Conservation (phyloP, 495 filamentous ascomycete species). For the Aspergillus indologenus region DNA sequence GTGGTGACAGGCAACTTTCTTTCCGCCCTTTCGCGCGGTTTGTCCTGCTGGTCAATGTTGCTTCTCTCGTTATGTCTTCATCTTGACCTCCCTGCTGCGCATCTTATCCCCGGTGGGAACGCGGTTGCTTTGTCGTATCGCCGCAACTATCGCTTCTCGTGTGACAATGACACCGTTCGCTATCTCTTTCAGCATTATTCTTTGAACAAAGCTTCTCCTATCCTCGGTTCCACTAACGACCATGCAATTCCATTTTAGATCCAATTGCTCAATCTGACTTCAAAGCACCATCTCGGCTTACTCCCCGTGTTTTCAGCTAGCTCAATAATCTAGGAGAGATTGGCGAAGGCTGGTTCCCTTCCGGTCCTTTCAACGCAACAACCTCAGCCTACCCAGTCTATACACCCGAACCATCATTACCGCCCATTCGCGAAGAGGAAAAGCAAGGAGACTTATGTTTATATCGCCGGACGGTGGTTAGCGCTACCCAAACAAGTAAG, state of each 20-base stretch:
- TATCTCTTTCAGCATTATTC: conserved; percentile 3
- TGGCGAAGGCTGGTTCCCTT: conserved; percentile 27
- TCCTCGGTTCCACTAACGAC: conserved; percentile 17
- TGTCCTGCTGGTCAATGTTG: neutral
- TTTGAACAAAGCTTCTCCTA: neutral
- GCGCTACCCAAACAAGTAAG: neutral
- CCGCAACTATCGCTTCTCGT: neutral
- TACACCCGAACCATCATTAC: neutral
- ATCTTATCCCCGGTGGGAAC: neutral
- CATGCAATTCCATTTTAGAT: conserved; percentile 15
- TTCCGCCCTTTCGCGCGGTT: neutral
- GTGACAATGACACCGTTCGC: neutral
- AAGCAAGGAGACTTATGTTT: neutral
- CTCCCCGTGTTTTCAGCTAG: neutral
- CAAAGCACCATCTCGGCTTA: neutral
- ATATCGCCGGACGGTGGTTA: neutral
- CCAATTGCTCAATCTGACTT: conserved; percentile 6
- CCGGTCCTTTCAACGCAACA: conserved; percentile 15
- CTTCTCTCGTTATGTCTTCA: neutral
- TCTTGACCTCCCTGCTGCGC: neutral
- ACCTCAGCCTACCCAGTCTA: neutral
- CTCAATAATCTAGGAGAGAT: conserved; percentile 13
- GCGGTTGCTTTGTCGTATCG: neutral
- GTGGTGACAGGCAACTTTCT: conserved; percentile 15
- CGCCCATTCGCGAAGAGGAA: neutral